phyloP scores from a whole-genome alignment of 495 filamentous ascomycete genomes.

The Platismatia glauca region DNA sequence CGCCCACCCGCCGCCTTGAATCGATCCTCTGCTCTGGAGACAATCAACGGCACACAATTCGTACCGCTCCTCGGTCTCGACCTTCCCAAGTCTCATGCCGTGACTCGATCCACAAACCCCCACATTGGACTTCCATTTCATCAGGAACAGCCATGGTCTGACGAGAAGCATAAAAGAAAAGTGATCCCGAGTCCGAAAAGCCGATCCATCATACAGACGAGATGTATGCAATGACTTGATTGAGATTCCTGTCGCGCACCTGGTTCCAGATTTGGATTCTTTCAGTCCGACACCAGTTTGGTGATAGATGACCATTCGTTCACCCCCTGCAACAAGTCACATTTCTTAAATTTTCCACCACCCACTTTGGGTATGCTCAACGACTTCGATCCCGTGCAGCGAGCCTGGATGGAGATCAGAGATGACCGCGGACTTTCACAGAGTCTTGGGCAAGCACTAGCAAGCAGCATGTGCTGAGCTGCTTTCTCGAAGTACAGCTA shows the following conservation, averaged over 20 bases:
- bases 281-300: not conserved
- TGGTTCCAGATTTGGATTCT: not conserved
- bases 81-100: not conserved
- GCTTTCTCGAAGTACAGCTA: no score
- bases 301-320: not conserved
- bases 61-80: not conserved
- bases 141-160: not conserved
- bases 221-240: not conserved
- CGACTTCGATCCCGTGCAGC: not conserved
- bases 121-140: not conserved
- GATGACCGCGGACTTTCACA: no score
- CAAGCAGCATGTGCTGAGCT: no score
- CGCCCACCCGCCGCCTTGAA: not conserved
- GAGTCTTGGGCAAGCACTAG: no score
- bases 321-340: not conserved
- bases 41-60: not conserved
- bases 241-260: not conserved
- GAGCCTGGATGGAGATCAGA: not conserved
- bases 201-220: not conserved
- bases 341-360: not conserved
- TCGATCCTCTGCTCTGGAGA: not conserved
- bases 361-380: not conserved
- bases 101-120: not conserved
- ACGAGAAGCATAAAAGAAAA: not conserved
- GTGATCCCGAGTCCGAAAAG: not conserved